A percentile compares a stretch with the other conserved stretches of the same genome.
These are phyloP conservation scores for Arachnomyces sp. DNA, from an alignment of 2,329 filamentous ascomycete genomes.

Conservation along the genomic window DNA sequence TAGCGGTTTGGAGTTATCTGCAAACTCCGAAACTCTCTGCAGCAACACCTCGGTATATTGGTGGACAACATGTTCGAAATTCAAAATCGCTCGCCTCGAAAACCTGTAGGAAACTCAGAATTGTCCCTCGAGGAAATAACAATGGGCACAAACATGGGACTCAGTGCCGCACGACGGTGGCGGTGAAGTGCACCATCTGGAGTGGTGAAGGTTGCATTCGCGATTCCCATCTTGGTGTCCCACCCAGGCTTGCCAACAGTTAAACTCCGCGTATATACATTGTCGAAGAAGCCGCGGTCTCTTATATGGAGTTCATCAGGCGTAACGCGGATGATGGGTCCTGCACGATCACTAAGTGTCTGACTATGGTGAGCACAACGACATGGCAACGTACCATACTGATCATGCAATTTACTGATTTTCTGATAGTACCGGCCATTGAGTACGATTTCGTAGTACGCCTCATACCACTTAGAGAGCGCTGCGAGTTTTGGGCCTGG, in stretches of 20 bases:
- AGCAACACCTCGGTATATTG: slow-evolving; percentile 17
- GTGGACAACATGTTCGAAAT: slow-evolving; percentile 17
- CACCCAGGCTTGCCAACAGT: slow-evolving; percentile 16
- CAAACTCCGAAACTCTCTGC: slow-evolving; percentile 13
- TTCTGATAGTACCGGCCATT: slow-evolving; percentile 14
- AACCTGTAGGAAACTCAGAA: slow-evolving; percentile 4
- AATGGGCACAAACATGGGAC: slow-evolving; percentile 16
- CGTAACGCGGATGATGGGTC: slow-evolving; percentile 17
- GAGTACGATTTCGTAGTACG: slow-evolving; percentile 18
- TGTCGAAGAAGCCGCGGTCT: slow-evolving; percentile 15
- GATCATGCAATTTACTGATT: slow-evolving; percentile 15
- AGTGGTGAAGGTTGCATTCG: slow-evolving; percentile 21
- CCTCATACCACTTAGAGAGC: slow-evolving; percentile 16
- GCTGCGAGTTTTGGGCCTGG: slow-evolving; percentile 17
- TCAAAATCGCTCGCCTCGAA: slow-evolving; percentile 12
- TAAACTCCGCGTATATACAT: slow-evolving; percentile 12
- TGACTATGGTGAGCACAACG: background rate
- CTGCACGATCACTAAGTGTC: slow-evolving; percentile 3
- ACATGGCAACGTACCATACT: slow-evolving; percentile 14
- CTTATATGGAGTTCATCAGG: slow-evolving; percentile 16
- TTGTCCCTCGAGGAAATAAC: background rate
- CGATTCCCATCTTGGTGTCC: slow-evolving; percentile 16
- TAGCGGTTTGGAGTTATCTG: slow-evolving; percentile 6
- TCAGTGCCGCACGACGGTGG: slow-evolving; percentile 16
- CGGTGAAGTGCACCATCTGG: slow-evolving; percentile 17